These are phyloP conservation scores for Danielia oregonensis DNA, from an alignment of 805 yeast species.

Conservation along the genomic window DNA sequence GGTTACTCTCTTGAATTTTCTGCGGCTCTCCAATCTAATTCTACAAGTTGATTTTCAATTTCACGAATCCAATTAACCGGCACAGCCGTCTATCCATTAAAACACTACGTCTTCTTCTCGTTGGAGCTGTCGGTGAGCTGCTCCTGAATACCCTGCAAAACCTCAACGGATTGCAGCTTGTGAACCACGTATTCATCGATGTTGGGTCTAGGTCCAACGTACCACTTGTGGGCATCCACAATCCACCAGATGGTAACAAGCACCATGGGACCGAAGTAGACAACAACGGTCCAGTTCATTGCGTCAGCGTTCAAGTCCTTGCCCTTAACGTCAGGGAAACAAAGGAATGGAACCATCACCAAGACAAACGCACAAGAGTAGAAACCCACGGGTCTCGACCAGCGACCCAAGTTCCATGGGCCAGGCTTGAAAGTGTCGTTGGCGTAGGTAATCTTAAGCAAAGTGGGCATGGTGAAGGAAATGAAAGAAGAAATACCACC, in stretches of 20 bases:
- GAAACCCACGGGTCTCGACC: conserved; percentile 45
- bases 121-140: background rate
- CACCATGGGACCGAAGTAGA: conserved; percentile 57
- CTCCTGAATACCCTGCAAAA: background rate
- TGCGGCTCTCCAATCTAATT: too few relatives aligned
- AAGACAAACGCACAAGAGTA: conserved; percentile 47
- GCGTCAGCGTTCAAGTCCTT: conserved; percentile 31
- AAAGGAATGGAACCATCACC: conserved; percentile 57
- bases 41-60: too few relatives aligned
- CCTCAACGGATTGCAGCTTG: background rate
- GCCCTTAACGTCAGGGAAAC: conserved; percentile 48
- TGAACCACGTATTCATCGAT: conserved; percentile 13
- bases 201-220: conserved; percentile 58
- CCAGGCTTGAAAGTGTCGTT: conserved; percentile 54
- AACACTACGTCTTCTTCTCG: background rate
- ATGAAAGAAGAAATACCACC: conserved; percentile 68
- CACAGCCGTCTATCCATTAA: too few relatives aligned
- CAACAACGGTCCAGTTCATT: conserved; percentile 60
- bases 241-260: conserved; percentile 48
- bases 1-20: too few relatives aligned
- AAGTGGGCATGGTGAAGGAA: conserved; percentile 63
- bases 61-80: too few relatives aligned
- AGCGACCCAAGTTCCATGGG: conserved; percentile 62
- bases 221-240: conserved; percentile 55
- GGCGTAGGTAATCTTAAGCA: conserved; percentile 54